Evolutionary conservation across 202 grass and related monocot genomes (phyloP).

Genomic region (Schoenoplectus tabernaemontani): DNA sequence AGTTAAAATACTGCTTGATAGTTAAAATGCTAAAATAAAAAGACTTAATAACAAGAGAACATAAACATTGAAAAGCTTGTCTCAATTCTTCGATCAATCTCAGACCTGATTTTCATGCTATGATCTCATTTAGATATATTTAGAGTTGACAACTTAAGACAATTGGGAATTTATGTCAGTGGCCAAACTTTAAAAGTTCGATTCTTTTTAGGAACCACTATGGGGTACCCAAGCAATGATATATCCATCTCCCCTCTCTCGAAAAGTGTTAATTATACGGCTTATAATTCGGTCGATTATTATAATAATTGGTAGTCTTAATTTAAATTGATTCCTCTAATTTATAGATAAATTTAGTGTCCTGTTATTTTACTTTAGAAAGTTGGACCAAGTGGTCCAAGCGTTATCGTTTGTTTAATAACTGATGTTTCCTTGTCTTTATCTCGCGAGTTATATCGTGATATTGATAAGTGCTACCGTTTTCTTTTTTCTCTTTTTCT

Average conservation of each 20-base stretch:
- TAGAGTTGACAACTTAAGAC: too few relatives aligned
- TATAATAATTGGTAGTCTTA: background rate
- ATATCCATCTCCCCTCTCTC: background rate
- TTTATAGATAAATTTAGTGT: constrained; percentile 17
- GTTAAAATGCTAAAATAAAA: too few relatives aligned
- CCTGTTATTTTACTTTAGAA: constrained; percentile 15
- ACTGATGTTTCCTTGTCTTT: constrained; percentile 12
- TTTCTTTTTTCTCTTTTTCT: background rate
- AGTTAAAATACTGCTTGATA: too few relatives aligned
- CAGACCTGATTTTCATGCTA: too few relatives aligned
- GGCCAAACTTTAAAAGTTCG: too few relatives aligned
- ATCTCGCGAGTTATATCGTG: constrained; percentile 14
- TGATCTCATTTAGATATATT: too few relatives aligned
- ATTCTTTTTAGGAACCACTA: background rate
- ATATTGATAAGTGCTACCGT: background rate
- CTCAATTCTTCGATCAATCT: too few relatives aligned
- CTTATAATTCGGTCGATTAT: constrained; percentile 19
- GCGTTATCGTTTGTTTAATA: constrained; percentile 25
- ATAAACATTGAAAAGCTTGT: too few relatives aligned
- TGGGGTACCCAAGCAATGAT: background rate
- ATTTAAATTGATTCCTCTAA: background rate
- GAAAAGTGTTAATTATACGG: constrained; percentile 5
- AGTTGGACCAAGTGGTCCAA: constrained; percentile 19
- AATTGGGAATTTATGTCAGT: too few relatives aligned
- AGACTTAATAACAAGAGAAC: too few relatives aligned